Conservation (phyloP, 441 rosid species). For the Populus tomentosa region DNA sequence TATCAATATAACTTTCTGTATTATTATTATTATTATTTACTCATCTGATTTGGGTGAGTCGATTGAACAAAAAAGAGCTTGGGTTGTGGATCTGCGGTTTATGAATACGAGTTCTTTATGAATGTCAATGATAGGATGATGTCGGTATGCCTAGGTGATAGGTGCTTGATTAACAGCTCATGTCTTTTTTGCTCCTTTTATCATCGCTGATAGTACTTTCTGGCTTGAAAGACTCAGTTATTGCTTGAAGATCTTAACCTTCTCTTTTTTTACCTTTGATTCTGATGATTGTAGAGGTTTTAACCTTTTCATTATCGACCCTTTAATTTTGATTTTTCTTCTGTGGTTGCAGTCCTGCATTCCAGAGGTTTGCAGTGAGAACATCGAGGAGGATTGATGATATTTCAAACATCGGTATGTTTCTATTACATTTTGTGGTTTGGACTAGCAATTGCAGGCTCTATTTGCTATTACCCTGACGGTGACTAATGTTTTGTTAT, state of each 20-base stretch:
- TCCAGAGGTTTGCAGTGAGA: conserved; percentile 95
- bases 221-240: neutral
- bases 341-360: conserved; percentile 55
- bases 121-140: neutral
- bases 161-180: neutral
- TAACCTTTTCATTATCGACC: neutral
- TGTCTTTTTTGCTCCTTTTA: neutral
- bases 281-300: neutral
- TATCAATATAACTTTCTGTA: neutral
- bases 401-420: conserved; percentile 51
- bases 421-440: neutral
- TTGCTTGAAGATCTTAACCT: neutral
- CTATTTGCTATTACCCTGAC: neutral
- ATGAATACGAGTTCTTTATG: neutral
- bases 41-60: neutral
- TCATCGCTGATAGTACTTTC: neutral
- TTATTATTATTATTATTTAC: neutral
- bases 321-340: neutral
- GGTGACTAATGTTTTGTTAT: neutral
- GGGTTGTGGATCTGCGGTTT: neutral
- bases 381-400: conserved; percentile 79
- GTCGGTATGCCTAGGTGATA: neutral
- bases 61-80: neutral
- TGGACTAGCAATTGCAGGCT: neutral
- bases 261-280: neutral